Percentiles rank a stretch among this genome's conserved stretches.
phyloP scores from a whole-genome alignment of 169 alveolate genomes.

The Eimeria maxima region DNA sequence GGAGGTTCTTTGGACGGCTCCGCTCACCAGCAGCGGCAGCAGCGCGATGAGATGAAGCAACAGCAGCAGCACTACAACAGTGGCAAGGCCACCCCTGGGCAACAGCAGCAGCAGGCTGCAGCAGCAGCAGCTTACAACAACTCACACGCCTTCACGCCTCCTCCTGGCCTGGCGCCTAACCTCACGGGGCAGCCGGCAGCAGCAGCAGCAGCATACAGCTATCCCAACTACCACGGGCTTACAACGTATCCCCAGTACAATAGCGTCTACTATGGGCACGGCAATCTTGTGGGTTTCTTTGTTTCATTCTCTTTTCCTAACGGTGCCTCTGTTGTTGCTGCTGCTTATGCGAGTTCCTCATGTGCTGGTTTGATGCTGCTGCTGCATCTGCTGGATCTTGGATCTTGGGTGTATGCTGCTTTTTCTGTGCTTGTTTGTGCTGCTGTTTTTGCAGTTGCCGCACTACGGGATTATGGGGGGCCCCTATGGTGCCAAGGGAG shows the following conservation, averaged over 20 bases:
- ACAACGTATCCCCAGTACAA: constrained; percentile 60
- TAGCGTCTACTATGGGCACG: constrained; percentile 50
- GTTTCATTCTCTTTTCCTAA: background rate
- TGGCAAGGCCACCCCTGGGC: constrained; percentile 20
- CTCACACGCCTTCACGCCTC: constrained; percentile 62
- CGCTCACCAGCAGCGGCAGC: constrained; percentile 67
- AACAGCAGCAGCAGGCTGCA: background rate
- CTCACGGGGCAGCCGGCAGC: constrained; percentile 76
- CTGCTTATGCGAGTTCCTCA: background rate
- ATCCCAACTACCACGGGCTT: constrained; percentile 61
- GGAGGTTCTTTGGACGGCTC: constrained; percentile 61
- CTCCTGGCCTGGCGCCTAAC: constrained; percentile 72
- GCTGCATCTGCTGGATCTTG: background rate
- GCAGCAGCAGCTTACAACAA: constrained; percentile 65
- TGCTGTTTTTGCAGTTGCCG: constrained; percentile 57
- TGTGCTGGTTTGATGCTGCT: background rate
- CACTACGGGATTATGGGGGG: constrained; percentile 68
- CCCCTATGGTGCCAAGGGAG: constrained; percentile 71
- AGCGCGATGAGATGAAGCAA: constrained; percentile 55
- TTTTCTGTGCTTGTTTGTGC: background rate
- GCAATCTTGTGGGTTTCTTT: constrained; percentile 10
- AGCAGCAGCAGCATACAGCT: constrained; percentile 57
- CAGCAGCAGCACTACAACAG: constrained; percentile 71
- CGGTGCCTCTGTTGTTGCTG: background rate
- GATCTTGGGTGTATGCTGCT: background rate